These are phyloP conservation scores for Colletotrichum neosansevieriae DNA, from an alignment of 2,329 filamentous ascomycete species.

Conservation along the genomic window DNA sequence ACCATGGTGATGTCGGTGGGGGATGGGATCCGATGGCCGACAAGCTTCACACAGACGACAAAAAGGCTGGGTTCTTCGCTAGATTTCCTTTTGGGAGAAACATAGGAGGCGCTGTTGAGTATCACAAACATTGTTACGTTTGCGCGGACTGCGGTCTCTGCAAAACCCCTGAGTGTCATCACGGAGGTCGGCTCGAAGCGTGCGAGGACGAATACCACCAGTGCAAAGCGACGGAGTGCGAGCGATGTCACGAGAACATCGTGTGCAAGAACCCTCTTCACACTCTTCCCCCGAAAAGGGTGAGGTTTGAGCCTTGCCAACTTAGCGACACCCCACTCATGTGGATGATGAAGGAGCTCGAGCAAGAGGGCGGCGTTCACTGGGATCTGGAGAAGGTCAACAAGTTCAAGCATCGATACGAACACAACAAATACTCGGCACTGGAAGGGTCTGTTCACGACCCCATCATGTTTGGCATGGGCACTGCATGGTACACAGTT, in stretches of 20 bases:
- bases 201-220: background rate
- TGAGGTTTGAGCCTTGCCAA: conserved; percentile 50
- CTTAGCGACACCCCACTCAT: conserved; percentile 63
- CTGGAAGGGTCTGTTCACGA: conserved; percentile 53
- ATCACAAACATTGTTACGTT: background rate
- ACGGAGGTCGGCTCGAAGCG: conserved; percentile 37
- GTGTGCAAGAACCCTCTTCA: background rate
- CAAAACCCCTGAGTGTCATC: conserved; percentile 31
- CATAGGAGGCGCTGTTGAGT: background rate
- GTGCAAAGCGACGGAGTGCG: background rate
- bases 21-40: conserved; percentile 57
- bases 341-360: conserved; percentile 65
- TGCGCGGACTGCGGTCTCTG: background rate
- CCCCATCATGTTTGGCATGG: conserved; percentile 51
- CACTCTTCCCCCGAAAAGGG: background rate
- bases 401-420: conserved; percentile 44
- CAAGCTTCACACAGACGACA: conserved; percentile 42
- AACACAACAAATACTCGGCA: conserved; percentile 44
- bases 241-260: background rate
- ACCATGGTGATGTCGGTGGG: conserved; percentile 66
- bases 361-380: conserved; percentile 45
- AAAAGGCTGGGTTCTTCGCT: conserved; percentile 47
- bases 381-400: conserved; percentile 48
- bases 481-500: conserved; percentile 52
- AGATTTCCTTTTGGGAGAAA: conserved; percentile 10